Evolutionary conservation across 345 rosid species (phyloP).

Genomic region (Sapria himalayana): DNA sequence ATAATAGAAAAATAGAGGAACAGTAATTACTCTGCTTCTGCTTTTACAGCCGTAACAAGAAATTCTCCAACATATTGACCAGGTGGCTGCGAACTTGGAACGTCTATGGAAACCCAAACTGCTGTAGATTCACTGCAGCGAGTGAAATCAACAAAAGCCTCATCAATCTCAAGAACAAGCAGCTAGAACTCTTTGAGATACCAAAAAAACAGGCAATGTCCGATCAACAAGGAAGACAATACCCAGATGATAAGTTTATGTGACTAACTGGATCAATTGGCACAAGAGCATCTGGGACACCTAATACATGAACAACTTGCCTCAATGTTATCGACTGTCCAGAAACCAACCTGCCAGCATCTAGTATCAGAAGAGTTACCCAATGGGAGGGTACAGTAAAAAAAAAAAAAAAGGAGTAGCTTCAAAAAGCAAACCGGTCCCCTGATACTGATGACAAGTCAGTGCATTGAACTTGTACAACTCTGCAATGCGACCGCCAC

Average conservation of each 20-base stretch:
- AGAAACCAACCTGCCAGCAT: conserved; percentile 38
- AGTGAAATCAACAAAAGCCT: conserved; percentile 3
- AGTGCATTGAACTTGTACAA: conserved; percentile 69
- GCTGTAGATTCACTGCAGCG: conserved; percentile 67
- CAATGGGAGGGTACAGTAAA: conserved; percentile 5
- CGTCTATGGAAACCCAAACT: conserved; percentile 80
- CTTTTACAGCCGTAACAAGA: conserved; percentile 42
- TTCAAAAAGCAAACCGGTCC: conserved; percentile 41
- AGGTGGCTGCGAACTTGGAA: conserved; percentile 64
- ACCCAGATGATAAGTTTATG: conserved; percentile 72
- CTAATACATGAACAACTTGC: conserved; percentile 56
- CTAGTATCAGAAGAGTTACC: conserved; percentile 8
- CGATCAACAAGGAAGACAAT: conserved; percentile 9
- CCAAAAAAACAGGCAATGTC: background rate
- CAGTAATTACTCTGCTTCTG: conserved; percentile 34
- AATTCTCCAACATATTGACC: conserved; percentile 90
- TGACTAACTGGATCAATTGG: conserved; percentile 75
- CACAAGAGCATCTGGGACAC: conserved; percentile 95
- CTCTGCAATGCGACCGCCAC: conserved; percentile 35
- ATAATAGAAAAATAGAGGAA: conserved; percentile 5
- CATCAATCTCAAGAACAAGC: conserved; percentile 10
- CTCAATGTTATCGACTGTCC: conserved; percentile 58
- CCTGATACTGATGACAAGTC: conserved; percentile 68
- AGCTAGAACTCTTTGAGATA: conserved; percentile 1
- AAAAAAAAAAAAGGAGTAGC: conserved; percentile 7